These are phyloP conservation scores for Corymbia maculata DNA, from an alignment of 345 rosid genomes.

Conservation along the genomic window DNA sequence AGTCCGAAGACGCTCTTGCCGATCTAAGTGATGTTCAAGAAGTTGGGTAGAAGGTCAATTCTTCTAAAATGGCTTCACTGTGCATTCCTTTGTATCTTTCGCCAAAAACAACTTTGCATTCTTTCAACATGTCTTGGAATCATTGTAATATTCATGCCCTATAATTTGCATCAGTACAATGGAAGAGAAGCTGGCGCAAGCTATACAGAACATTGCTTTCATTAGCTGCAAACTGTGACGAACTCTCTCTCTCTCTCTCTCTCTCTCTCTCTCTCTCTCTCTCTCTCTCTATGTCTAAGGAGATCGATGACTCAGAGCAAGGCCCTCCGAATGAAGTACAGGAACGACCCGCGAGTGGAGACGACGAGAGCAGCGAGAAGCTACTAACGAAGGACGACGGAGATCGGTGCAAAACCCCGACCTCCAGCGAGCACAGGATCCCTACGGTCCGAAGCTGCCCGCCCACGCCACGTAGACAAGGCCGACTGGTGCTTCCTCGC, in stretches of 20 bases:
- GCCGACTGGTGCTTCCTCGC: constrained; percentile 1
- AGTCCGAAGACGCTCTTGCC: background rate
- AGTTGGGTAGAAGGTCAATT: background rate
- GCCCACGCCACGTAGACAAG: constrained; percentile 31
- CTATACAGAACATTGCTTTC: background rate
- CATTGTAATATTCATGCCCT: background rate
- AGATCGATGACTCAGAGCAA: background rate
- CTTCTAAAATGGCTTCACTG: background rate
- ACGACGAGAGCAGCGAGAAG: background rate
- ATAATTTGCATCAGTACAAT: background rate
- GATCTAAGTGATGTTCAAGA: background rate
- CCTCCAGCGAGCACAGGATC: constrained; percentile 30
- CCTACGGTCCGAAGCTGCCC: constrained; percentile 32
- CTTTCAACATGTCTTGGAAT: background rate
- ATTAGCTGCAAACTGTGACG: background rate
- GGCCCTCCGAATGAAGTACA: background rate
- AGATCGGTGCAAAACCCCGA: constrained; percentile 31
- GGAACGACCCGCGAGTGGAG: background rate
- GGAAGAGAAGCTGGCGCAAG: background rate
- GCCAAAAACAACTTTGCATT: background rate
- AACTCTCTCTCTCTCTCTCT: background rate
- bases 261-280: background rate
- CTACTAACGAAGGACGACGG: background rate
- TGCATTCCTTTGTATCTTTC: background rate
- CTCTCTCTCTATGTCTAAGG: background rate